These are phyloP conservation scores for Phialophora chinensis DNA, from an alignment of 2,329 filamentous ascomycete genomes.

Conservation along the genomic window DNA sequence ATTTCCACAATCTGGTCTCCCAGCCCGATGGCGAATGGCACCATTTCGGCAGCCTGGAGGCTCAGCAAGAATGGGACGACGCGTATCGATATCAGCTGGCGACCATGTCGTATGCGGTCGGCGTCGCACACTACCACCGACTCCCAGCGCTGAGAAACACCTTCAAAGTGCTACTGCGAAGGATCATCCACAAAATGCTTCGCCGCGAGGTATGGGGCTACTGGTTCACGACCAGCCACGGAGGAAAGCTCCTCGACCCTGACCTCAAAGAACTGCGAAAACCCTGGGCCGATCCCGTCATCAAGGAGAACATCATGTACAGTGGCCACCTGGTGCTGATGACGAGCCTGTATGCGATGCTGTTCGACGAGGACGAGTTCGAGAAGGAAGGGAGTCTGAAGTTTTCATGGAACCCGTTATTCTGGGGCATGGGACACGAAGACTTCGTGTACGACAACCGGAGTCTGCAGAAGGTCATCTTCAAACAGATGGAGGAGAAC, in stretches of 20 bases:
- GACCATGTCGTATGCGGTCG: conserved; percentile 9
- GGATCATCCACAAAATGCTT: conserved; percentile 19
- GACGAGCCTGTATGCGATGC: conserved; percentile 16
- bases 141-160: conserved; percentile 2
- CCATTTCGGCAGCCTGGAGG: conserved; percentile 38
- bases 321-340: conserved; percentile 50
- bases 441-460: conserved; percentile 44
- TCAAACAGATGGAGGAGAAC: conserved; percentile 48
- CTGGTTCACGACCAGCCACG: conserved; percentile 49
- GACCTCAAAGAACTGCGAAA: conserved; percentile 48
- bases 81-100: conserved; percentile 43
- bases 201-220: conserved; percentile 51
- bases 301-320: conserved; percentile 53
- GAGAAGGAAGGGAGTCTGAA: conserved; percentile 44
- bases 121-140: conserved; percentile 14
- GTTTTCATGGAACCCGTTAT: conserved; percentile 50
- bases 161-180: conserved; percentile 14
- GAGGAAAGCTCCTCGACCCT: conserved; percentile 46
- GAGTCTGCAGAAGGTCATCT: conserved; percentile 46
- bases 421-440: conserved; percentile 44
- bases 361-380: conserved; percentile 48
- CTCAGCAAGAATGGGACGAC: conserved; percentile 46
- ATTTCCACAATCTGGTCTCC: conserved; percentile 28
- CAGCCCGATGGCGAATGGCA: conserved; percentile 29
- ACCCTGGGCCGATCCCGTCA: conserved; percentile 52